Evolutionary conservation across 1,139 yeast species (phyloP).

Genomic region (Saccharomyces hybrid): DNA sequence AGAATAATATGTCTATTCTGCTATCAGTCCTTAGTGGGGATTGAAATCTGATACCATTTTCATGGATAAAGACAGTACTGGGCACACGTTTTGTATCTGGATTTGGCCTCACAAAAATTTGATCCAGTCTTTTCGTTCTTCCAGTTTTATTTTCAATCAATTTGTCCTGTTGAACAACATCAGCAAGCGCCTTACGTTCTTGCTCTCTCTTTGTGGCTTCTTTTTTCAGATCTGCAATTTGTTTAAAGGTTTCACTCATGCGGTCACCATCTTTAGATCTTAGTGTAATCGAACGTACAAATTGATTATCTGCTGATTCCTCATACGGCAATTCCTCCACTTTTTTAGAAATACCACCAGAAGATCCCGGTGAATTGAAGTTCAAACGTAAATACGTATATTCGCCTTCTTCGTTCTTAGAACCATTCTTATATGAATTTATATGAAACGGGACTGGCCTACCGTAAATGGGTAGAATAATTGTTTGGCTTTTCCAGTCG

Average conservation of each 20-base stretch:
- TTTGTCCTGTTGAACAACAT: slow-evolving; percentile 88
- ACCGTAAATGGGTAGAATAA: slow-evolving; percentile 85
- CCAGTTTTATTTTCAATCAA: slow-evolving; percentile 72
- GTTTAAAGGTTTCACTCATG: slow-evolving; percentile 84
- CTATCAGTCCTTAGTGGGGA: slow-evolving; percentile 78
- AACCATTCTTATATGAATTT: slow-evolving; percentile 87
- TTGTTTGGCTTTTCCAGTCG: slow-evolving; percentile 82
- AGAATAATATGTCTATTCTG: slow-evolving; percentile 77
- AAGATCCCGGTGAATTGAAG: slow-evolving; percentile 88
- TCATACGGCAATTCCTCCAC: slow-evolving; percentile 85
- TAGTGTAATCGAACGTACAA: slow-evolving; percentile 78
- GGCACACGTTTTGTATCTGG: slow-evolving; percentile 95
- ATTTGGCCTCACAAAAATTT: slow-evolving; percentile 87
- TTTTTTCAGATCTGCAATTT: slow-evolving; percentile 86
- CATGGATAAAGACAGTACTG: slow-evolving; percentile 86
- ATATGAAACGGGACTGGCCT: slow-evolving; percentile 98
- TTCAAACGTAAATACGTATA: slow-evolving; percentile 84
- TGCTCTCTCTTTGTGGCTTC: slow-evolving; percentile 86
- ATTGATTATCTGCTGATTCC: slow-evolving; percentile 76
- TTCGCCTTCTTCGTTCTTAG: slow-evolving; percentile 95
- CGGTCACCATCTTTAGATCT: slow-evolving; percentile 89
- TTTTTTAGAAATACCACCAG: slow-evolving; percentile 61
- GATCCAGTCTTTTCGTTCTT: slow-evolving; percentile 79
- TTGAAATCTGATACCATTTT: slow-evolving; percentile 92
- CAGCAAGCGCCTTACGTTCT: slow-evolving; percentile 88